Evolutionary conservation across 768 basidiomycete species (phyloP).

Genomic region (Ramaria sp.): DNA sequence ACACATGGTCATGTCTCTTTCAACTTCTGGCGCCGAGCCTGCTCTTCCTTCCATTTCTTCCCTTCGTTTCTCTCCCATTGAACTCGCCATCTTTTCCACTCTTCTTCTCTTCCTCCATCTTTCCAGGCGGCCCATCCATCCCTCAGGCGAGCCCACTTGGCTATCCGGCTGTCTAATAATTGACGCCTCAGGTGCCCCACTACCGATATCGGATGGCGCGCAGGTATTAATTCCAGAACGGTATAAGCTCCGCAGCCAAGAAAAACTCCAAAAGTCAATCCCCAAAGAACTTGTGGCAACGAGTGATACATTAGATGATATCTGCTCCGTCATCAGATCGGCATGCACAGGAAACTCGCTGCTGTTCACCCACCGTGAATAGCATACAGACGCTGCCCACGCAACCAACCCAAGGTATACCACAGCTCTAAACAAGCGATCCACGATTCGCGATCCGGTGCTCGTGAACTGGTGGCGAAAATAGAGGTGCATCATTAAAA

Average conservation of each 20-base stretch:
- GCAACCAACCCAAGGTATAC: constrained; percentile 39
- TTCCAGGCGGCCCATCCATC: constrained; percentile 78
- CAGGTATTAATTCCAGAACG: constrained; percentile 48
- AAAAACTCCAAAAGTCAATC: constrained; percentile 47
- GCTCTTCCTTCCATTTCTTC: neutral
- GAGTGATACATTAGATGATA: constrained; percentile 67
- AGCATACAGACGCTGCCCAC: constrained; percentile 62
- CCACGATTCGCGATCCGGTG: constrained; percentile 39
- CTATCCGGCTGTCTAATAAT: constrained; percentile 46
- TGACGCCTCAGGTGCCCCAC: constrained; percentile 38
- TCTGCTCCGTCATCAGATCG: constrained; percentile 24
- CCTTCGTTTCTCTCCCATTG: constrained; percentile 10
- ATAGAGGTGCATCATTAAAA: constrained; percentile 61
- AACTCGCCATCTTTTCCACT: constrained; percentile 52
- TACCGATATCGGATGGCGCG: constrained; percentile 37
- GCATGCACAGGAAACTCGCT: neutral
- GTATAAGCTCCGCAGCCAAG: constrained; percentile 47
- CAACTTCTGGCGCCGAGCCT: neutral
- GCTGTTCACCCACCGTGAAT: constrained; percentile 48
- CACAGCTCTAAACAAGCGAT: constrained; percentile 33
- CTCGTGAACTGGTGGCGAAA: constrained; percentile 55
- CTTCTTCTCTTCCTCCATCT: constrained; percentile 65
- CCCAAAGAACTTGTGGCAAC: constrained; percentile 64
- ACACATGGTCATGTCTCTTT: neutral
- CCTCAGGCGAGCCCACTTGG: constrained; percentile 56